Conservation (phyloP, 495 filamentous ascomycete genomes). For the Podospora pseudopauciseta region DNA sequence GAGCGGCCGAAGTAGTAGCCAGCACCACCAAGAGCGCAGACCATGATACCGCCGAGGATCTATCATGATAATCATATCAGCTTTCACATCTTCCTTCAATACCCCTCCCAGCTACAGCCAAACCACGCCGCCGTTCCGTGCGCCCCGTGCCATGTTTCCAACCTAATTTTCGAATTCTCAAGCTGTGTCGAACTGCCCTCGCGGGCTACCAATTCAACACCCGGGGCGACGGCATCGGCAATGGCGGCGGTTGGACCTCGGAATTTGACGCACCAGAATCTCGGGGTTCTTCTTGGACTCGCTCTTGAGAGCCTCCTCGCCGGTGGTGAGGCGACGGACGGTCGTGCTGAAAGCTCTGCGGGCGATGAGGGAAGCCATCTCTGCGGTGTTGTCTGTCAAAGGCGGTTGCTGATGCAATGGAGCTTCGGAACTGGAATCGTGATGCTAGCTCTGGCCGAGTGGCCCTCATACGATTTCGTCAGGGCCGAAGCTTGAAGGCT, state of each 20-base stretch:
- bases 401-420: conserved; percentile 17
- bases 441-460: conserved; percentile 17
- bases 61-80: conserved; percentile 37
- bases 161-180: neutral
- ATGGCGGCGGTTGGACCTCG: conserved; percentile 9
- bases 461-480: conserved; percentile 24
- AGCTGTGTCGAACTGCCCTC: neutral
- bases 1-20: conserved; percentile 85
- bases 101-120: neutral
- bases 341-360: conserved; percentile 48
- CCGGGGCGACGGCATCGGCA: neutral
- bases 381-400: conserved; percentile 17
- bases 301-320: conserved; percentile 42
- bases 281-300: conserved; percentile 54
- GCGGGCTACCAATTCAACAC: neutral
- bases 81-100: conserved; percentile 1
- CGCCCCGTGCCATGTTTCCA: neutral
- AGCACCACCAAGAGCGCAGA: conserved; percentile 76
- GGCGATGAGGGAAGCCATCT: conserved; percentile 48
- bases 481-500: conserved; percentile 16
- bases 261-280: conserved; percentile 42
- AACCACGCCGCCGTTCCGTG: neutral
- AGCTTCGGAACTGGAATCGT: conserved; percentile 14
- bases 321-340: conserved; percentile 38
- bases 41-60: conserved; percentile 91